Base-by-base conservation (phyloP, 495 filamentous ascomycete genomes). In the Neurospora sp. region DNA sequence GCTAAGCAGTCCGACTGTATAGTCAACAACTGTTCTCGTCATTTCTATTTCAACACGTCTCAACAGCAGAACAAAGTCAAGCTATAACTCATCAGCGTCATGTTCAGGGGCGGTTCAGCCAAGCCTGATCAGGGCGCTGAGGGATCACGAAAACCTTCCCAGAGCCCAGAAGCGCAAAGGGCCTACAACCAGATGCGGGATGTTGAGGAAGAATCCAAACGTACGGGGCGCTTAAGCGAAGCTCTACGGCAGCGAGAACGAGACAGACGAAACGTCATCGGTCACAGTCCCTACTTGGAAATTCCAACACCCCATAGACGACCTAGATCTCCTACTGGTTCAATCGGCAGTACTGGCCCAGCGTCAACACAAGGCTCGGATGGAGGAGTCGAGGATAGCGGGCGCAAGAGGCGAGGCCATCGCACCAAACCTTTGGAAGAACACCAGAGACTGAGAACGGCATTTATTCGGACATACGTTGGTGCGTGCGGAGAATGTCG, bases 131-230 rank as follows among this genome's bases (percentile, higher is more conserved):
- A 45, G 35, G 38, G 42, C 44, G 14, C 42, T n/a, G 70, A 71
- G 4, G 27, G 48, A 59, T 10, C 31, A 39, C 70, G 44, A 37
- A 45, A 40, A n/a, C 70, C 70, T 20, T 5, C 2, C 3, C 79
- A 79, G 9, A 83, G 75, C 3, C 68, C 35, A 3, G 80, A 83
- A 41, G 77, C 76, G 8, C 83, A 84, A 72, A 74, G 70, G 4
- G 72, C 81, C 5, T 85, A 83, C 69, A 80, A 83, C 70, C 72
- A 78, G 10, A 80, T 76, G 41, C 76, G 78, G 5, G 68, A 75
- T 61, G 70, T 75, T 14, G 74, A 76, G 70, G 78, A 81, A 39
- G 74, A 74, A 40, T 27, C 3, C 14, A 68, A 72, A 20, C 27
- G 31, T 35, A 9, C 27, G 7, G 44, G 70, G 41, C 44, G 14